These are phyloP conservation scores for Mucor plumbeus DNA, from an alignment of 371 early-diverging fungal species.

Conservation along the genomic window DNA sequence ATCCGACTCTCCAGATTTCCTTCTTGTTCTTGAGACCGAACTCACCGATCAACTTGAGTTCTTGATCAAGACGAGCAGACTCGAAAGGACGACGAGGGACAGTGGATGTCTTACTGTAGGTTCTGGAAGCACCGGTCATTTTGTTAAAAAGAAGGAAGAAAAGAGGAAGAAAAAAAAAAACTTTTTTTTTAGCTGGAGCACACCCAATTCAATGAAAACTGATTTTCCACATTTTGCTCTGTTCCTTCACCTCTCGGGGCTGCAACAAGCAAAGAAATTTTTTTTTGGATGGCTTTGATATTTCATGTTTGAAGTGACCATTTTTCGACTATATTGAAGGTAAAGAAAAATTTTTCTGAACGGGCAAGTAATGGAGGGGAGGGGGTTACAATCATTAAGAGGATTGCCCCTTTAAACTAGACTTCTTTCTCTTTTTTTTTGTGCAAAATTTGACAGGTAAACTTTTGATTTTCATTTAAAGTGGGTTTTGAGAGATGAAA, in stretches of 20 bases:
- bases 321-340: conserved; percentile 6
- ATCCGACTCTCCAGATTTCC: conserved; percentile 99
- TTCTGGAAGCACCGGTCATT: conserved; percentile 58
- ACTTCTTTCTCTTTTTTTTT: conserved; percentile 40
- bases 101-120: conserved; percentile 94
- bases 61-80: conserved; percentile 98
- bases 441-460: conserved; percentile 44
- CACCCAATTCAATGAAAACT: not conserved
- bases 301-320: not conserved
- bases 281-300: conserved; percentile 6
- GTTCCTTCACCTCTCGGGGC: not conserved
- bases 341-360: conserved; percentile 16
- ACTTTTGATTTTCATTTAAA: conserved; percentile 5
- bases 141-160: conserved; percentile 28
- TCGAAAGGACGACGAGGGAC: conserved; percentile 99
- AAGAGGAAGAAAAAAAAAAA: conserved; percentile 19
- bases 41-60: conserved; percentile 98
- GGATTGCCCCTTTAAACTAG: conserved; percentile 12
- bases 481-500: not conserved
- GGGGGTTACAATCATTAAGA: conserved; percentile 1
- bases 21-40: conserved; percentile 99
- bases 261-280: not conserved
- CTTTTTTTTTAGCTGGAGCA: not conserved
- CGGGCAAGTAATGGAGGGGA: not conserved
- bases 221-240: no score